phyloP scores from a whole-genome alignment of 2,329 filamentous ascomycete species.

The Rhinocladiella mackenziei region DNA sequence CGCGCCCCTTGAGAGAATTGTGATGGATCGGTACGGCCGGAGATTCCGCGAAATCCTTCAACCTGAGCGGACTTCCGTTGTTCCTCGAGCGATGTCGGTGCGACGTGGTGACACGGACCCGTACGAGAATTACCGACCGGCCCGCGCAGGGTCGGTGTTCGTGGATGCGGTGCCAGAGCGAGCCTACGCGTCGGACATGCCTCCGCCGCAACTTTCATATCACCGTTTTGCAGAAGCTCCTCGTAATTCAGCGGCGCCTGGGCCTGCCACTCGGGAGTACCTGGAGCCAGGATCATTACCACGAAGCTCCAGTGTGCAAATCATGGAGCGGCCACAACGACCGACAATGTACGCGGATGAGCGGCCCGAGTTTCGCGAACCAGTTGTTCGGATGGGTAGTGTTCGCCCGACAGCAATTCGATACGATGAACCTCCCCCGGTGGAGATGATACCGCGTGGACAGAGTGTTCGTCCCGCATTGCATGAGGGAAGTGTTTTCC shows the following conservation, averaged over 20 bases:
- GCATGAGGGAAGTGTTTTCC: slow-evolving; percentile 41
- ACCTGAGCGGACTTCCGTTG: slow-evolving; percentile 36
- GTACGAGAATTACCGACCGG: slow-evolving; percentile 23
- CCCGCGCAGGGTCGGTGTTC: slow-evolving; percentile 39
- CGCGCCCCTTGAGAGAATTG: slow-evolving; percentile 62
- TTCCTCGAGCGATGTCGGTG: slow-evolving; percentile 29
- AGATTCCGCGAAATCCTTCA: slow-evolving; percentile 63
- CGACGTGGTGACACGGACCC: slow-evolving; percentile 19
- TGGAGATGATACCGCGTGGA: slow-evolving; percentile 40
- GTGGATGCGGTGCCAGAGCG: slow-evolving; percentile 41
- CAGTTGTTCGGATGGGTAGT: slow-evolving; percentile 55
- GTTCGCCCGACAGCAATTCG: slow-evolving; percentile 51
- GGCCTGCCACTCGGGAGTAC: slow-evolving; percentile 17
- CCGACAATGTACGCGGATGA: slow-evolving; percentile 58
- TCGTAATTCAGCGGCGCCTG: slow-evolving; percentile 28
- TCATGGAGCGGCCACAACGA: slow-evolving; percentile 40
- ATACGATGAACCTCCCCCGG: slow-evolving; percentile 40
- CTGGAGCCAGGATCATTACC: slow-evolving; percentile 34
- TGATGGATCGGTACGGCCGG: slow-evolving; percentile 78
- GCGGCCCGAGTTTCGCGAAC: slow-evolving; percentile 56
- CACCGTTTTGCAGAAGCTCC: slow-evolving; percentile 39
- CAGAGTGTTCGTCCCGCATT: slow-evolving; percentile 43
- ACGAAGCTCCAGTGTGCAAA: slow-evolving; percentile 39
- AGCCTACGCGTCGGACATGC: slow-evolving; percentile 45
- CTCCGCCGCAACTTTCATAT: slow-evolving; percentile 40